Conservation (phyloP, 2,329 filamentous ascomycete genomes). For the Thelonectria blattea region DNA sequence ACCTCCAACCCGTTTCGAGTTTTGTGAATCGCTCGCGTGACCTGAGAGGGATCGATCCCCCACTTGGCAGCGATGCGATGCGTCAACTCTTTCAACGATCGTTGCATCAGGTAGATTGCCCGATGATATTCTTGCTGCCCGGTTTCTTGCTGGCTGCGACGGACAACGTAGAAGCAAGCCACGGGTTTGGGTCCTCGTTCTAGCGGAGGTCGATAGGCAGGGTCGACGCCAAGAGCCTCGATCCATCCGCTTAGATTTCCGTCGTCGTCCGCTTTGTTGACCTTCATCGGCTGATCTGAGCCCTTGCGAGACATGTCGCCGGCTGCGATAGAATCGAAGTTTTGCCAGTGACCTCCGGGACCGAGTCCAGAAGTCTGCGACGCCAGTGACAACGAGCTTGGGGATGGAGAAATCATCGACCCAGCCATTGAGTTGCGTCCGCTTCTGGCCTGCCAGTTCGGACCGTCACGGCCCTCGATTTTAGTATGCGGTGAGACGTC, state of each 20-base stretch:
- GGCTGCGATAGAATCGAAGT: constrained; percentile 59
- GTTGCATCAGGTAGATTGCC: constrained; percentile 83
- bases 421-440: constrained; percentile 63
- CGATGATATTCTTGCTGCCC: constrained; percentile 72
- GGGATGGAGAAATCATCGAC: constrained; percentile 70
- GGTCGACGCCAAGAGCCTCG: constrained; percentile 89
- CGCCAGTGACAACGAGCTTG: constrained; percentile 67
- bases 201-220: constrained; percentile 78
- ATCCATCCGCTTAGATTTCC: constrained; percentile 82
- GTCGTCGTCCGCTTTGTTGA: constrained; percentile 62
- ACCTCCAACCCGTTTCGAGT: constrained; percentile 79
- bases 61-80: constrained; percentile 78
- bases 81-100: constrained; percentile 77
- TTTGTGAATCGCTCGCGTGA: constrained; percentile 74
- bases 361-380: constrained; percentile 58
- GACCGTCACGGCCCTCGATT: constrained; percentile 53
- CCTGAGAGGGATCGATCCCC: constrained; percentile 73
- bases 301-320: constrained; percentile 55
- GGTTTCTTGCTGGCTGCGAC: constrained; percentile 55
- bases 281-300: constrained; percentile 59
- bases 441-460: constrained; percentile 59
- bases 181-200: constrained; percentile 75
- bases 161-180: constrained; percentile 86
- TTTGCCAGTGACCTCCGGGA: constrained; percentile 60
- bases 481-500: constrained; percentile 68